Evolutionary conservation across 176 grass and related monocot genomes (phyloP), one percentile per base, ranked within the genome.

Genomic region (Neostapfia colusana): DNA sequence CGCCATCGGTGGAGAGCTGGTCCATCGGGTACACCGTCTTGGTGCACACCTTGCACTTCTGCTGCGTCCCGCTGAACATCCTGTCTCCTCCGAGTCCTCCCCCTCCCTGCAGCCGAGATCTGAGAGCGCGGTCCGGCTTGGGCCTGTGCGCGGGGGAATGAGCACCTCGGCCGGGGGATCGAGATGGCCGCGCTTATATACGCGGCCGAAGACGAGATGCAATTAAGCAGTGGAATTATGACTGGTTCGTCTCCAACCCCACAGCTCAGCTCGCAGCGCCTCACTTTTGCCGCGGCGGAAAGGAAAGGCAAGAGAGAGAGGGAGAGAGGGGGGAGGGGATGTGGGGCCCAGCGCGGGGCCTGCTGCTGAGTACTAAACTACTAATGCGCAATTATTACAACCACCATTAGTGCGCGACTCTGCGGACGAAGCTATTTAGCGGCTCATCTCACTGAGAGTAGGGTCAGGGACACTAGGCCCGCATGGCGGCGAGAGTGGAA

Each of bases 11-110:
- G 82, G 85, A 89, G 66, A 96, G 66, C 89, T 96, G 93, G 54
- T 96, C 93, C 93, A 96, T 96, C 8, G 90, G 81, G 84, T 96
- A 96, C 79, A 96, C 93, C 84, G 93, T 96, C 89, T 96, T 96
- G 69, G 79, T 50, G 87, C 93, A 96, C 78, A 75, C 89, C 87
- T 88, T 89, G 89, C 93, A 96, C 79, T 90, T 96, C 81, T 83
- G 84, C 85, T 83, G 85, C 88, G 85, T 93, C 63, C 85, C 91
- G 82, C 83, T 86, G 28, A 91, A 95, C 81, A 82, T 82, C 71
- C 41, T 69, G 58, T 13, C 18, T 39, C 34, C 26, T 26, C 36
- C 56, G 31, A 8, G 4, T 17, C 36, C 25, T 70, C 49, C 14
- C 21, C 34, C 74, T 50, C 34, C 69, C 44, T 50, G 24, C 69